These are phyloP conservation scores for Rasamsonia emersonii DNA, from an alignment of 2,329 filamentous ascomycete genomes.

Conservation along the genomic window DNA sequence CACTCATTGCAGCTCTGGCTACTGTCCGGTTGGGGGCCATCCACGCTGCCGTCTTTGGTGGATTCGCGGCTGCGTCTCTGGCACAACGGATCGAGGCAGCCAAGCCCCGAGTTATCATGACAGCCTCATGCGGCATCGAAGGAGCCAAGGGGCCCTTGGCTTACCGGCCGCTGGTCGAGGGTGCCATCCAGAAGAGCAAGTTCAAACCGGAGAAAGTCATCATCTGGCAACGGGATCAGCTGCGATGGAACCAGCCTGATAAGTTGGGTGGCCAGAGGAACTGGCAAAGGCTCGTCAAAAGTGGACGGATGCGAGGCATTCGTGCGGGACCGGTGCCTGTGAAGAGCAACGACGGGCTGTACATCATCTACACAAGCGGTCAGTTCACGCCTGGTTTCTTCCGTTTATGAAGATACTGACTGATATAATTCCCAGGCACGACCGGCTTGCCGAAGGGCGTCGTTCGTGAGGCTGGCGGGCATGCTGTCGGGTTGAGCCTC, in stretches of 20 bases:
- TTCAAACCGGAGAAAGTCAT: constrained; percentile 67
- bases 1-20: constrained; percentile 78
- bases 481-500: constrained; percentile 75
- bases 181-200: constrained; percentile 56
- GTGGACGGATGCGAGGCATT: constrained; percentile 57
- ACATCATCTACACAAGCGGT: constrained; percentile 80
- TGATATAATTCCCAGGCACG: constrained; percentile 45
- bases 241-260: constrained; percentile 63
- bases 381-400: constrained; percentile 9
- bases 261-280: constrained; percentile 61
- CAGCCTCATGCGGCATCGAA: constrained; percentile 87
- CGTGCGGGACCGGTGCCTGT: constrained; percentile 70
- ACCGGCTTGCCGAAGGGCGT: constrained; percentile 80
- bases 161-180: constrained; percentile 71
- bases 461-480: constrained; percentile 71
- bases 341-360: constrained; percentile 68
- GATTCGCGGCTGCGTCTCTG: constrained; percentile 72
- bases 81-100: constrained; percentile 84
- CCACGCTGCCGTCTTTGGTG: constrained; percentile 87
- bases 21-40: constrained; percentile 74
- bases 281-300: constrained; percentile 70
- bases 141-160: constrained; percentile 68
- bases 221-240: constrained; percentile 74
- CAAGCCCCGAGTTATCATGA: constrained; percentile 66
- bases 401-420: background rate